A percentile compares a stretch with the other conserved stretches of the same genome.
phyloP scores from a whole-genome alignment of 2,329 filamentous ascomycete species.

The Nemania sp. region DNA sequence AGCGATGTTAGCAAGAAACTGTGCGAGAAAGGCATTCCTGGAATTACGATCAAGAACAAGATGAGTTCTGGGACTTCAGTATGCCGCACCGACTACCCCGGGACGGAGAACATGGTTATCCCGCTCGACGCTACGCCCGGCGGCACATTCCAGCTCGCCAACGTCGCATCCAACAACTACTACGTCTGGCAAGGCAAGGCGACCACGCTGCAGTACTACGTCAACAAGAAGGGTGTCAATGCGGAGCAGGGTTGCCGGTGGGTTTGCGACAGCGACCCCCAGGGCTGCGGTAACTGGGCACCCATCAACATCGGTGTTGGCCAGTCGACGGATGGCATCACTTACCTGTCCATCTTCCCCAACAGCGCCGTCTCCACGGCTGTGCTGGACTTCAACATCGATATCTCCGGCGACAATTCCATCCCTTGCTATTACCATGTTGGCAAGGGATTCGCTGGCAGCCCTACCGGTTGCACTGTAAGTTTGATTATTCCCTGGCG shows the following conservation, averaged over 20 bases:
- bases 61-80: slow-evolving; percentile 69
- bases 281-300: slow-evolving; percentile 79
- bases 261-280: slow-evolving; percentile 55
- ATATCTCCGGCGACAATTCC: slow-evolving; percentile 69
- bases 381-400: slow-evolving; percentile 76
- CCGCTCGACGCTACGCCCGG: slow-evolving; percentile 69
- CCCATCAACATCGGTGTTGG: slow-evolving; percentile 86
- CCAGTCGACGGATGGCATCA: slow-evolving; percentile 60
- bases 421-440: slow-evolving; percentile 67
- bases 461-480: slow-evolving; percentile 78
- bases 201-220: slow-evolving; percentile 95
- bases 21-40: slow-evolving; percentile 73
- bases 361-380: slow-evolving; percentile 76
- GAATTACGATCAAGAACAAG: slow-evolving; percentile 76
- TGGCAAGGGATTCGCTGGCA: slow-evolving; percentile 62
- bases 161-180: slow-evolving; percentile 72
- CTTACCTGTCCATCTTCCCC: slow-evolving; percentile 82
- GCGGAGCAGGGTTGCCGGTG: slow-evolving; percentile 76
- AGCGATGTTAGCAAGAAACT: slow-evolving; percentile 63
- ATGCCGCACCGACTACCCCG: slow-evolving; percentile 97
- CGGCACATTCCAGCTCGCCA: slow-evolving; percentile 67
- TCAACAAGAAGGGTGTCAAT: slow-evolving; percentile 78
- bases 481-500: slow-evolving; percentile 46
- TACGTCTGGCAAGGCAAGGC: slow-evolving; percentile 75
- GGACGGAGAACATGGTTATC: slow-evolving; percentile 85